A percentile compares a stretch with the other conserved stretches of the same genome.
These are phyloP conservation scores for Magnusiomyces tetraspermus DNA, from an alignment of 1,139 yeast species.

Conservation along the genomic window DNA sequence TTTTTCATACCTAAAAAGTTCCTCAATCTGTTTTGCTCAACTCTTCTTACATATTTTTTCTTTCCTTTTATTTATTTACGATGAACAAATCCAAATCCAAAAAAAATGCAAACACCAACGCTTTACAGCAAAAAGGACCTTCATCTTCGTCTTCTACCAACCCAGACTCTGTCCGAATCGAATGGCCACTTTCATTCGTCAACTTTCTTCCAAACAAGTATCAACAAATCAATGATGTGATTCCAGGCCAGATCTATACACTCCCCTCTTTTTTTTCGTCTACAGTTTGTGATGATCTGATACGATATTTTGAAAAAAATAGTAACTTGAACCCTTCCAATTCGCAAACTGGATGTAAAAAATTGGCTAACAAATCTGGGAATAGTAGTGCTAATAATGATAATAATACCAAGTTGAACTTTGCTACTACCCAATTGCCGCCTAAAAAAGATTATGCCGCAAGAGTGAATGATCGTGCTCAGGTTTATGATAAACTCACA, in stretches of 20 bases:
- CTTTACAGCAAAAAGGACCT: neutral
- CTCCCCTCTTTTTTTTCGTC: constrained; percentile 39
- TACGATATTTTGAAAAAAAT: constrained; percentile 21
- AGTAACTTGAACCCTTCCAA: constrained; percentile 33
- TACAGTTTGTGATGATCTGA: constrained; percentile 39
- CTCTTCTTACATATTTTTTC: too few species aligned
- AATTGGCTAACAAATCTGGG: neutral
- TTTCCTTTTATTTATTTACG: too few species aligned
- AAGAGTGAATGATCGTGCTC: constrained; percentile 47
- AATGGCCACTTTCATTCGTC: constrained; percentile 19
- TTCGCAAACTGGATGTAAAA: constrained; percentile 32
- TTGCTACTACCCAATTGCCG: constrained; percentile 17
- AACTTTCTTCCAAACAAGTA: constrained; percentile 12
- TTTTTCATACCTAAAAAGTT: too few species aligned
- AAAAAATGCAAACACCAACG: neutral
- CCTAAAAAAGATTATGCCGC: constrained; percentile 45
- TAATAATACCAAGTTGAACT: constrained; percentile 5
- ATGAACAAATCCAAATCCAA: neutral
- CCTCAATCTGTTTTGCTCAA: too few species aligned
- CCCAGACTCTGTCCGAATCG: neutral
- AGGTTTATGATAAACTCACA: constrained; percentile 36
- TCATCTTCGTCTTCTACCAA: neutral
- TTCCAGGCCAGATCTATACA: constrained; percentile 38
- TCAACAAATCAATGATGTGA: constrained; percentile 12
- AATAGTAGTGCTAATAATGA: constrained; percentile 16